Conservation (phyloP, 495 filamentous ascomycete genomes). For the Xylona heveae region DNA sequence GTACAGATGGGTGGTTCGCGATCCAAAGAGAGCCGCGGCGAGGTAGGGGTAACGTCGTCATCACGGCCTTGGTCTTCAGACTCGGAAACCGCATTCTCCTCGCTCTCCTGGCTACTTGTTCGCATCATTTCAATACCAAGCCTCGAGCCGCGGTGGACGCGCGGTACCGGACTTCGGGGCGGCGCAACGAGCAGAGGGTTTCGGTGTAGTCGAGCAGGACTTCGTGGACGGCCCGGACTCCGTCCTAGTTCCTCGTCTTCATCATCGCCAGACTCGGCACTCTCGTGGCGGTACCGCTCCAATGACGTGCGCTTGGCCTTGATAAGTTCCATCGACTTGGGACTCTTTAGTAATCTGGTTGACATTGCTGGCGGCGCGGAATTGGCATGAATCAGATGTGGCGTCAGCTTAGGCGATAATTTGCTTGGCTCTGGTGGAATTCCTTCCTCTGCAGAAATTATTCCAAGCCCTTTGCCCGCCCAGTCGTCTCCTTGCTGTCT, state of each 20-base stretch:
- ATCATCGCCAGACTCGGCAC: constrained; percentile 73
- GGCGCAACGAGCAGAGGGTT: too few species aligned
- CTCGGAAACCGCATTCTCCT: constrained; percentile 50
- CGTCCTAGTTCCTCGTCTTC: constrained; percentile 77
- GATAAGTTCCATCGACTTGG: constrained; percentile 59
- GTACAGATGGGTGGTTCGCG: constrained; percentile 8
- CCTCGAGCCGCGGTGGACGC: constrained; percentile 44
- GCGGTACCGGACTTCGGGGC: constrained; percentile 18
- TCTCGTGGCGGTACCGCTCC: constrained; percentile 54
- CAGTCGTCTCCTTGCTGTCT: constrained; percentile 50
- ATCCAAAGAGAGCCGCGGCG: constrained; percentile 7
- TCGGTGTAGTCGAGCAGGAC: constrained; percentile 31
- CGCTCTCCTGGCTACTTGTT: constrained; percentile 75
- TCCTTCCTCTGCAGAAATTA: constrained; percentile 13
- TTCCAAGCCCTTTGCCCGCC: constrained; percentile 50
- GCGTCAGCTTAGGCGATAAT: constrained; percentile 16
- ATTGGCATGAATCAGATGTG: constrained; percentile 35
- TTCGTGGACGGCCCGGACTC: constrained; percentile 30
- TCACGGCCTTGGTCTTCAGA: constrained; percentile 11
- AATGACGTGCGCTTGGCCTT: constrained; percentile 54
- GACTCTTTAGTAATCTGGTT: constrained; percentile 17
- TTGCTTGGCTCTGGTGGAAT: constrained; percentile 3
- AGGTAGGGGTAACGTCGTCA: constrained; percentile 6
- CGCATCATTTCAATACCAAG: constrained; percentile 90
- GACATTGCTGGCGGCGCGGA: constrained; percentile 44